Conservation (phyloP, 2,329 filamentous ascomycete species). For the Colletotrichum plurivorum region DNA sequence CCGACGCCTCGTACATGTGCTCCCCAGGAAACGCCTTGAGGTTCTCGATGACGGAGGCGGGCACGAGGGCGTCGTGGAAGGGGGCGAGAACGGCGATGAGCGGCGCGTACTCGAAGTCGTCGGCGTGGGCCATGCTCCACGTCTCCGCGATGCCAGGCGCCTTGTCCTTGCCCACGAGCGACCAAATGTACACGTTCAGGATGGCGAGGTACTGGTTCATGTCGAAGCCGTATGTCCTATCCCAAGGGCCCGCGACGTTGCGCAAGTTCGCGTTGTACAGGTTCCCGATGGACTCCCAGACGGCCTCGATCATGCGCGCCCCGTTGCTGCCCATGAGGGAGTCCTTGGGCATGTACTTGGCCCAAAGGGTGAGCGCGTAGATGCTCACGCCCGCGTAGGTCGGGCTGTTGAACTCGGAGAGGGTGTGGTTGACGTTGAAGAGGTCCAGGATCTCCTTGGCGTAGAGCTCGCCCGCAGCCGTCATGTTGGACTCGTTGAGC, state of each 20-base stretch:
- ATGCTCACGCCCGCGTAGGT: slow-evolving; percentile 75
- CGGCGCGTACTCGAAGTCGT: slow-evolving; percentile 71
- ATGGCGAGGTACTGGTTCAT: slow-evolving; percentile 74
- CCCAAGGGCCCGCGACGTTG: slow-evolving; percentile 76
- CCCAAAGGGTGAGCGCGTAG: slow-evolving; percentile 70
- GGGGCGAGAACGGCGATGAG: slow-evolving; percentile 68
- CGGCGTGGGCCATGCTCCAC: slow-evolving; percentile 65
- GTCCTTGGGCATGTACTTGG: slow-evolving; percentile 70
- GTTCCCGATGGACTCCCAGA: slow-evolving; percentile 64
- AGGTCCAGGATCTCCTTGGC: slow-evolving; percentile 69
- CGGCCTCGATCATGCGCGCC: slow-evolving; percentile 64
- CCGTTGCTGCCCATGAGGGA: slow-evolving; percentile 65
- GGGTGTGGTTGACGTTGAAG: slow-evolving; percentile 67
- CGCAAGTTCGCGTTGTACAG: slow-evolving; percentile 71
- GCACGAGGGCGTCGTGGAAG: slow-evolving; percentile 62
- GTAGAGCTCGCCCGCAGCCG: slow-evolving; percentile 68
- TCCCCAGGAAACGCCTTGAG: slow-evolving; percentile 65
- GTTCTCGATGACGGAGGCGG: slow-evolving; percentile 52
- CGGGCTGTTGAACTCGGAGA: slow-evolving; percentile 56
- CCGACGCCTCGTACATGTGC: slow-evolving; percentile 64
- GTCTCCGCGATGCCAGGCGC: slow-evolving; percentile 51
- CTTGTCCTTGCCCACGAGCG: slow-evolving; percentile 63
- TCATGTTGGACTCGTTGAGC: slow-evolving; percentile 71
- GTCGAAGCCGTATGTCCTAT: slow-evolving; percentile 73
- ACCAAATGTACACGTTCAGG: slow-evolving; percentile 71